phyloP scores from a whole-genome alignment of 306 rosid genomes.

The Vachellia collinsii region DNA sequence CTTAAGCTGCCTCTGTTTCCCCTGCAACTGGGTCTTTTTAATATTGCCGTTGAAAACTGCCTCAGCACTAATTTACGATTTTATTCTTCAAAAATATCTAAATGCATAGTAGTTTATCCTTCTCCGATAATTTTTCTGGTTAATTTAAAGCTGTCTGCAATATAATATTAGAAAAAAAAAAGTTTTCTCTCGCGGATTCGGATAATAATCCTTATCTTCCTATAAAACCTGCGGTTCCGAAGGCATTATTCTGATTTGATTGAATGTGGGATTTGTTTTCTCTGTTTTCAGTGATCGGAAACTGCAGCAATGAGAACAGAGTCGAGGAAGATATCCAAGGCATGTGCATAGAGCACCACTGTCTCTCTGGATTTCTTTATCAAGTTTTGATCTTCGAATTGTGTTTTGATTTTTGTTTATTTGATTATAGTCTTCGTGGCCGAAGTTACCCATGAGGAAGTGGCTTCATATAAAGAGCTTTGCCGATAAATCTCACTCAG shows the following conservation, averaged over 20 bases:
- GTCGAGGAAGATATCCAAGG: constrained; percentile 62
- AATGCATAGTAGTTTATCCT: constrained; percentile 12
- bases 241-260: constrained; percentile 14
- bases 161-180: not conserved
- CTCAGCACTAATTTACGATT: constrained; percentile 34
- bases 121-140: constrained; percentile 1
- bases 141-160: not conserved
- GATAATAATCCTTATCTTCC: constrained; percentile 32
- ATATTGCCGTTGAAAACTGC: constrained; percentile 59
- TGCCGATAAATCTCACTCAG: constrained; percentile 51
- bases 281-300: constrained; percentile 24
- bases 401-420: not conserved
- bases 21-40: constrained; percentile 66
- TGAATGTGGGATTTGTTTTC: constrained; percentile 18
- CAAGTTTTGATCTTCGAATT: not conserved
- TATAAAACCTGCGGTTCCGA: constrained; percentile 28
- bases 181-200: constrained; percentile 14
- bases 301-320: constrained; percentile 58
- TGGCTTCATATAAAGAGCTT: constrained; percentile 59
- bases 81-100: constrained; percentile 1
- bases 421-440: constrained; percentile 61
- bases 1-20: constrained; percentile 51
- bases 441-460: constrained; percentile 54
- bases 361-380: not conserved
- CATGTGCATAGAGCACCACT: not conserved